Evolutionary conservation across 352 stramenopile genomes (phyloP).

Genomic region (Phytophthora ramorum): DNA sequence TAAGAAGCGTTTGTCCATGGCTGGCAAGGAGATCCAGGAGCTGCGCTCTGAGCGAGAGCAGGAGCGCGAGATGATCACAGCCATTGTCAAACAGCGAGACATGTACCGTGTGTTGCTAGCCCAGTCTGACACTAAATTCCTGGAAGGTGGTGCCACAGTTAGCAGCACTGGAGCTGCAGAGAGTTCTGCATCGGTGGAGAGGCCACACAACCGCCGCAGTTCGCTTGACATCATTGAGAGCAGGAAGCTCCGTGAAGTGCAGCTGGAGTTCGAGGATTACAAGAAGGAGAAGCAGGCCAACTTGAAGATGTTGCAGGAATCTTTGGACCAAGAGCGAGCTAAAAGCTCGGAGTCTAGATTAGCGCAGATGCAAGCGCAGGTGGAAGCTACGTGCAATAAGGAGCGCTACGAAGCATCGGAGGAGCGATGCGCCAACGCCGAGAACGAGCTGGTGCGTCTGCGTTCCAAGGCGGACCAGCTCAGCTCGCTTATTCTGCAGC

Average conservation of each 20-base stretch:
- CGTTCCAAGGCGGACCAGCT: slow-evolving; percentile 67
- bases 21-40: slow-evolving; percentile 81
- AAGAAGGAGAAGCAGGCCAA: slow-evolving; percentile 79
- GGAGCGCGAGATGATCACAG: slow-evolving; percentile 89
- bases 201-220: slow-evolving; percentile 25
- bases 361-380: slow-evolving; percentile 73
- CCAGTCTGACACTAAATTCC: slow-evolving; percentile 86
- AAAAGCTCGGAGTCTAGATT: slow-evolving; percentile 61
- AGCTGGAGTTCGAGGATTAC: slow-evolving; percentile 81
- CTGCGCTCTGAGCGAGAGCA: slow-evolving; percentile 78
- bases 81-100: slow-evolving; percentile 96
- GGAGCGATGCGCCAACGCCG: slow-evolving; percentile 53
- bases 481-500: slow-evolving; percentile 68
- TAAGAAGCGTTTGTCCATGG: slow-evolving; percentile 64
- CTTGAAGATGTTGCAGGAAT: slow-evolving; percentile 70
- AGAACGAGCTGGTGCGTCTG: slow-evolving; percentile 72
- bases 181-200: slow-evolving; percentile 16
- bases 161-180: slow-evolving; percentile 9
- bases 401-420: slow-evolving; percentile 71
- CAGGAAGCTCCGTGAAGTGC: slow-evolving; percentile 59
- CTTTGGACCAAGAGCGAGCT: slow-evolving; percentile 59
- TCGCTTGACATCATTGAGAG: slow-evolving; percentile 50
- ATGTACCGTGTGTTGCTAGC: slow-evolving; percentile 94
- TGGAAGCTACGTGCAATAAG: slow-evolving; percentile 69
- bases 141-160: slow-evolving; percentile 29